phyloP scores from a whole-genome alignment of 1,139 yeast species.

The Hyphopichia pseudoburtonii region DNA sequence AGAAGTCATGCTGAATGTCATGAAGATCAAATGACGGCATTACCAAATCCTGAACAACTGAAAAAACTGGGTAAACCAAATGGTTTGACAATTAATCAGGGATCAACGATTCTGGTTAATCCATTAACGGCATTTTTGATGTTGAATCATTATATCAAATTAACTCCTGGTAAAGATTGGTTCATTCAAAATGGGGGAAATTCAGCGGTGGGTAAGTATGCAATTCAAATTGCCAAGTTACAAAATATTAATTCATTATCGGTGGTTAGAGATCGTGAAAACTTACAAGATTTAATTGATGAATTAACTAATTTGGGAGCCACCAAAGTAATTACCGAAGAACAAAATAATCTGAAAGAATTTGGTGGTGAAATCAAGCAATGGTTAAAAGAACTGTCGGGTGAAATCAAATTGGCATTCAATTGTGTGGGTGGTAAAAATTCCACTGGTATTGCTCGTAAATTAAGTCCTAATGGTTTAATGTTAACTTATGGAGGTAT shows the following conservation, averaged over 20 bases:
- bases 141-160: slow-evolving; percentile 68
- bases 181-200: slow-evolving; percentile 95
- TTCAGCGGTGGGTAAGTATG: slow-evolving; percentile 94
- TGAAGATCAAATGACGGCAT: slow-evolving; percentile 50
- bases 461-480: slow-evolving; percentile 64
- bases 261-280: slow-evolving; percentile 82
- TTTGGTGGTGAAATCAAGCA: slow-evolving; percentile 61
- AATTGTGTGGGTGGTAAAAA: slow-evolving; percentile 94
- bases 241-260: slow-evolving; percentile 82
- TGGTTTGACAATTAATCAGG: slow-evolving; percentile 57
- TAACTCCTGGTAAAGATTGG: slow-evolving; percentile 77
- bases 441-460: slow-evolving; percentile 77
- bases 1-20: slow-evolving; percentile 71
- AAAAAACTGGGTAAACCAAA: slow-evolving; percentile 33
- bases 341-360: slow-evolving; percentile 68
- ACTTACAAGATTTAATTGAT: slow-evolving; percentile 60
- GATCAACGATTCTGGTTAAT: slow-evolving; percentile 87
- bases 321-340: slow-evolving; percentile 86
- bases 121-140: slow-evolving; percentile 92
- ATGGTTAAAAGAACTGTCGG: slow-evolving; percentile 57
- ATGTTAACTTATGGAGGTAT: slow-evolving; percentile 95
- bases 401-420: slow-evolving; percentile 69
- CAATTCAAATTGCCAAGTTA: slow-evolving; percentile 78
- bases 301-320: slow-evolving; percentile 73
- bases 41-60: slow-evolving; percentile 46